phyloP scores from a whole-genome alignment of 768 basidiomycete genomes.

The Pleurotus ostreatus region DNA sequence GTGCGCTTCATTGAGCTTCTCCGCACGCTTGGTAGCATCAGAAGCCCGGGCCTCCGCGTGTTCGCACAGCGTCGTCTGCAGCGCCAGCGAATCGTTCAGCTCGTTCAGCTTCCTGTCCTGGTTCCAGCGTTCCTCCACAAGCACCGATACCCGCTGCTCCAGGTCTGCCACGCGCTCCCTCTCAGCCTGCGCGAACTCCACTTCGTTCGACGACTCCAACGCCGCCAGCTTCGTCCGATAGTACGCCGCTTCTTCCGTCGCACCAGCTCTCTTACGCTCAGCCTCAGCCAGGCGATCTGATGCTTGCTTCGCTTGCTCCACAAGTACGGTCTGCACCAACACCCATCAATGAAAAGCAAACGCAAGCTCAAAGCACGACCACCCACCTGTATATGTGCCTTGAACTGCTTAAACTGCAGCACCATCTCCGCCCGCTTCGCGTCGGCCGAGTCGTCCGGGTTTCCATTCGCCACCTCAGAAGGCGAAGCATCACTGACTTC shows the following conservation, averaged over 20 bases:
- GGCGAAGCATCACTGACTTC: conserved; percentile 36
- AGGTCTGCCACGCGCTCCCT: conserved; percentile 73
- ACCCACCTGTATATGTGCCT: conserved; percentile 80
- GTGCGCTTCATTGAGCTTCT: conserved; percentile 66
- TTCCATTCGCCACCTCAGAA: conserved; percentile 40
- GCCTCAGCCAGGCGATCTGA: conserved; percentile 79
- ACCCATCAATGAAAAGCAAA: background rate
- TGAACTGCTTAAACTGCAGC: conserved; percentile 83
- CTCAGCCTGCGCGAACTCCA: conserved; percentile 68
- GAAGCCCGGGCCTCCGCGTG: conserved; percentile 75
- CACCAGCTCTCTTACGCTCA: conserved; percentile 70
- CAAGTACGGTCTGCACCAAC: conserved; percentile 54
- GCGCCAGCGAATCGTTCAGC: conserved; percentile 64
- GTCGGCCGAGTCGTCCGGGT: conserved; percentile 26
- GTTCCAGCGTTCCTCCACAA: conserved; percentile 57
- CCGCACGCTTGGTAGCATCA: conserved; percentile 74
- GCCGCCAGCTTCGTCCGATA: conserved; percentile 94
- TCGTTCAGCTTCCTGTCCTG: conserved; percentile 73
- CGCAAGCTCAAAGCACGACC: background rate
- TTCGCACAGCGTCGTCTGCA: conserved; percentile 74
- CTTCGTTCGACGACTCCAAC: conserved; percentile 63
- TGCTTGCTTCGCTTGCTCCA: conserved; percentile 69
- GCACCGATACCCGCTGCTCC: conserved; percentile 62
- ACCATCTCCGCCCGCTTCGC: conserved; percentile 57
- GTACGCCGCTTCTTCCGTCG: conserved; percentile 91